A percentile compares a stretch with the other conserved stretches of the same genome.
These are phyloP conservation scores for Quercus lobata DNA, from an alignment of 331 rosid species.

Conservation along the genomic window DNA sequence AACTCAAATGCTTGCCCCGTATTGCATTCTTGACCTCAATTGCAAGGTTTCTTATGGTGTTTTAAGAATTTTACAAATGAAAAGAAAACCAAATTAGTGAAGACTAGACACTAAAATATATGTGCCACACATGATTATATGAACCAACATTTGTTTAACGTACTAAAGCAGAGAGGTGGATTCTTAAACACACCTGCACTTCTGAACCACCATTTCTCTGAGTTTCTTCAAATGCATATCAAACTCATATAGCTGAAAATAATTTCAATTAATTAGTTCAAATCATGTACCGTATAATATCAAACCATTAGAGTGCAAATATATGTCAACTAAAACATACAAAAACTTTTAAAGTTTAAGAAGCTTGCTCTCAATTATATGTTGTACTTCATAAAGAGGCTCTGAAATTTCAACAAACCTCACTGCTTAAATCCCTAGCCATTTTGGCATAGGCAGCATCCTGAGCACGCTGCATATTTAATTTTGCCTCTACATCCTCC, in stretches of 20 bases:
- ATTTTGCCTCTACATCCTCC: conserved; percentile 51
- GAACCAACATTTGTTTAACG: background rate
- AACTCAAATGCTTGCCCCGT: too few relatives aligned
- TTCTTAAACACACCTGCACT: conserved; percentile 58
- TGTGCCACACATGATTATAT: background rate
- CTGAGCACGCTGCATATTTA: conserved; percentile 43
- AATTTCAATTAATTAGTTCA: conserved; percentile 15
- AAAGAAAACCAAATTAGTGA: background rate
- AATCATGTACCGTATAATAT: conserved; percentile 13
- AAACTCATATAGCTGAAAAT: conserved; percentile 46
- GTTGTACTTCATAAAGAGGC: background rate
- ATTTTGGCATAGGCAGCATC: conserved; percentile 51
- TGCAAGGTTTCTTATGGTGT: background rate
- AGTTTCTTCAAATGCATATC: conserved; percentile 42
- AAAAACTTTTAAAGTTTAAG: background rate
- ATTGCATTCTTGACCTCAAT: background rate
- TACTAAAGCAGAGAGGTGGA: background rate
- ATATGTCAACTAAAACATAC: background rate
- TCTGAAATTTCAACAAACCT: conserved; percentile 42
- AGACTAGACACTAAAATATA: background rate
- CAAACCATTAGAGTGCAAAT: background rate
- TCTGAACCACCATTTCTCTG: conserved; percentile 44
- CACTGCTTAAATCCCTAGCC: conserved; percentile 47
- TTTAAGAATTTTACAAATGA: background rate
- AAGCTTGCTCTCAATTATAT: background rate